phyloP scores from a whole-genome alignment of 192 early-diverging fungal genomes.

The Backusella liffmaniae region DNA sequence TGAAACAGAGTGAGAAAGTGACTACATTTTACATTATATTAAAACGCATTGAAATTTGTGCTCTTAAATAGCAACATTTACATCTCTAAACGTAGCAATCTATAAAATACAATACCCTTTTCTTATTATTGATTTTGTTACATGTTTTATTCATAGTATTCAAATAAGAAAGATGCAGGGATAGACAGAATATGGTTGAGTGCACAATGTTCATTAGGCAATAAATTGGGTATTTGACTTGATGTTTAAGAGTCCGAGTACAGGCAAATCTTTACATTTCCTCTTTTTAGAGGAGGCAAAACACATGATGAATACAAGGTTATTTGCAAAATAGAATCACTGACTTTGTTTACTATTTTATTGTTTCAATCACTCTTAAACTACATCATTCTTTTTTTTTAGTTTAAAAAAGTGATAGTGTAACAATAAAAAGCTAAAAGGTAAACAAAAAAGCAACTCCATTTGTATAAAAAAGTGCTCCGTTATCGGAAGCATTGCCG shows the following conservation, averaged over 20 bases:
- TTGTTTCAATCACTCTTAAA: constrained; percentile 2
- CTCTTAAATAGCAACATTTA: not conserved
- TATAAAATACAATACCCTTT: no score
- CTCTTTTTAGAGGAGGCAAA: not conserved
- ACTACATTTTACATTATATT: not conserved
- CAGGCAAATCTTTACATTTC: not conserved
- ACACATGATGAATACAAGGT: not conserved
- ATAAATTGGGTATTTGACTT: not conserved
- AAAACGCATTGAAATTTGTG: not conserved
- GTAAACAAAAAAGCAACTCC: not conserved
- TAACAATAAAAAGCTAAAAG: not conserved
- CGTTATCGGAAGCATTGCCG: not conserved
- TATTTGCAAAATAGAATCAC: not conserved
- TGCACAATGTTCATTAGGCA: not conserved
- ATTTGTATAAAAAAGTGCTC: not conserved
- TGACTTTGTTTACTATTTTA: constrained; percentile 4
- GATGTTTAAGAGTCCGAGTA: not conserved
- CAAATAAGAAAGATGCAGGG: not conserved
- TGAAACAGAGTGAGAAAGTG: not conserved
- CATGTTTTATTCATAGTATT: not conserved
- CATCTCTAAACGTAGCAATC: not conserved
- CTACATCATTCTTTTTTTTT: not conserved
- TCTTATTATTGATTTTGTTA: not conserved
- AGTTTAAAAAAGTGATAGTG: not conserved
- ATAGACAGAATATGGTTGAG: not conserved